Evolutionary conservation across 1,284 basidiomycete genomes (phyloP).

Genomic region (Vanrija sp.): DNA sequence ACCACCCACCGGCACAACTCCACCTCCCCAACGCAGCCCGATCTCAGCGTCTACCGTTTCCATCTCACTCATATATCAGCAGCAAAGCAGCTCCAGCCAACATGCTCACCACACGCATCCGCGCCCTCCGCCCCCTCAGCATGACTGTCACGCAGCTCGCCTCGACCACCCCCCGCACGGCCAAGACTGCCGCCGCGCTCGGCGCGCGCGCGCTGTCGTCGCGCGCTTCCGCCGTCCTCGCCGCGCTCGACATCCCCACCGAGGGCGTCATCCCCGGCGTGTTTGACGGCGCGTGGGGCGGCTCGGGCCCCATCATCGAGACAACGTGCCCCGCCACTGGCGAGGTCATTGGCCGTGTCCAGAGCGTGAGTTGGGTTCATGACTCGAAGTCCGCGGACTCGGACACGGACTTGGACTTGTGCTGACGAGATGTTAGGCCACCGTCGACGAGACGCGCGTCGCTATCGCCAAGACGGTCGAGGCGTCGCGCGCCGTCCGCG

Average conservation of each 20-base stretch:
- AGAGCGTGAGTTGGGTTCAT: slow-evolving; percentile 22
- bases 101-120: too few species aligned
- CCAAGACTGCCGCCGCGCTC: too few species aligned
- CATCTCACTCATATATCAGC: too few species aligned
- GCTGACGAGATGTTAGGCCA: slow-evolving; percentile 24
- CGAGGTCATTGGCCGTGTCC: slow-evolving; percentile 36
- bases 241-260: slow-evolving; percentile 32
- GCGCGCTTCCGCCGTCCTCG: slow-evolving; percentile 30
- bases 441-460: slow-evolving; percentile 26
- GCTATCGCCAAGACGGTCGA: slow-evolving; percentile 26
- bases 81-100: too few species aligned
- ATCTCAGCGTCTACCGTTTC: too few species aligned
- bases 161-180: too few species aligned
- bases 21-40: too few species aligned
- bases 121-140: too few species aligned
- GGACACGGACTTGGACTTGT: background rate
- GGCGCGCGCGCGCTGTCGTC: slow-evolving; percentile 29
- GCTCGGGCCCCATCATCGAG: slow-evolving; percentile 31
- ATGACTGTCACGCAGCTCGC: too few species aligned
- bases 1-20: too few species aligned
- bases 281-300: slow-evolving; percentile 42
- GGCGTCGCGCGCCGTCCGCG: slow-evolving; percentile 67
- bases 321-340: slow-evolving; percentile 43
- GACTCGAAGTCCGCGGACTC: background rate
- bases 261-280: slow-evolving; percentile 30